Evolutionary conservation across 441 rosid genomes (phyloP).

Genomic region (Breynia disticha): DNA sequence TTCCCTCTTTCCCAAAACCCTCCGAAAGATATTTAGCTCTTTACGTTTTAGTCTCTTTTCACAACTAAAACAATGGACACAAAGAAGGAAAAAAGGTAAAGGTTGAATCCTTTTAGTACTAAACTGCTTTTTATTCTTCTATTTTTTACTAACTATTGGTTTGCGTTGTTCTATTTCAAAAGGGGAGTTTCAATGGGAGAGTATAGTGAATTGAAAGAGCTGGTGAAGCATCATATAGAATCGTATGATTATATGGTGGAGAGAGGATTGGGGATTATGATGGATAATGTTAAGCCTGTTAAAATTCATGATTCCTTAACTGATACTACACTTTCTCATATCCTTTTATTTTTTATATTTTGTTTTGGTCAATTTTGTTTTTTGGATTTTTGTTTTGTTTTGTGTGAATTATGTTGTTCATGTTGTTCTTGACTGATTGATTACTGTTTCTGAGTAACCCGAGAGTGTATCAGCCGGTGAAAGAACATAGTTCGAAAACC

Average conservation of each 20-base stretch:
- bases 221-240: slow-evolving; percentile 73
- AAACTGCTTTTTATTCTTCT: too few relatives aligned
- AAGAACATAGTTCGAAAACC: slow-evolving; percentile 40
- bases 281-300: slow-evolving; percentile 49
- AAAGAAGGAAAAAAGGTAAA: too few relatives aligned
- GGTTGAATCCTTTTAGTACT: too few relatives aligned
- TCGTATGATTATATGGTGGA: slow-evolving; percentile 76
- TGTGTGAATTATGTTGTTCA: not conserved
- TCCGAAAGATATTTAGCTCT: too few relatives aligned
- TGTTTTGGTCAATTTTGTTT: not conserved
- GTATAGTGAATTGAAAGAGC: slow-evolving; percentile 45
- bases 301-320: slow-evolving; percentile 35
- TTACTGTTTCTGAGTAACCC: slow-evolving; percentile 64
- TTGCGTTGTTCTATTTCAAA: not conserved
- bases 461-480: slow-evolving; percentile 45
- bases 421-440: slow-evolving; percentile 28
- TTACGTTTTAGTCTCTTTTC: too few relatives aligned
- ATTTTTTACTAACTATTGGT: too few relatives aligned
- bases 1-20: too few relatives aligned
- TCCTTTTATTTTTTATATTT: slow-evolving; percentile 31
- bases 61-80: too few relatives aligned
- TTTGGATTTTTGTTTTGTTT: not conserved
- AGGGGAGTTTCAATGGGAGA: slow-evolving; percentile 26
- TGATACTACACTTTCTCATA: slow-evolving; percentile 43
- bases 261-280: slow-evolving; percentile 67